A percentile compares a stretch with the other conserved stretches of the same genome.
Evolutionary conservation across 2,329 filamentous ascomycete species (phyloP).

Genomic region (Paraphaeosphaeria minitans): DNA sequence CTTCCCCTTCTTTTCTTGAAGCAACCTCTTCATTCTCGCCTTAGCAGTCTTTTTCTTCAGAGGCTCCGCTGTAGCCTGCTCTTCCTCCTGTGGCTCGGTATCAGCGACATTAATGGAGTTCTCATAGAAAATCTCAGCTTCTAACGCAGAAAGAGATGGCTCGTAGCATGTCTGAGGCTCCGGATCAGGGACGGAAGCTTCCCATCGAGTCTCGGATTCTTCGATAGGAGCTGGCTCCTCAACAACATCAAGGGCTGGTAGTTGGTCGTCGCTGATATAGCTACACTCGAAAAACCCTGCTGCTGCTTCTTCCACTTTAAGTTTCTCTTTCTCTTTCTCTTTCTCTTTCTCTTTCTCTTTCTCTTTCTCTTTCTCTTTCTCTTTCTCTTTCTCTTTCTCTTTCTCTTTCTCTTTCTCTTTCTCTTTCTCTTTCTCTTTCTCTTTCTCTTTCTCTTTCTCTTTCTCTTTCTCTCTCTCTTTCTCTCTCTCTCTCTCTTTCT

Average conservation of each 20-base stretch:
- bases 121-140: slow-evolving; percentile 17
- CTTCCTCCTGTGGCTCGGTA: slow-evolving; percentile 21
- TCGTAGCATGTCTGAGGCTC: background rate
- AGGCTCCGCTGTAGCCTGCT: slow-evolving; percentile 30
- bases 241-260: background rate
- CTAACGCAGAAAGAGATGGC: background rate
- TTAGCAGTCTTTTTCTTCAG: slow-evolving; percentile 21
- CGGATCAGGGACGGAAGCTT: background rate
- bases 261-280: background rate
- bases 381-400: too few species aligned
- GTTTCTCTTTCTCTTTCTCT: background rate
- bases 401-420: background rate
- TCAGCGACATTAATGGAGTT: slow-evolving; percentile 40
- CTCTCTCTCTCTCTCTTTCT: background rate
- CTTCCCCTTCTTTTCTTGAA: slow-evolving; percentile 44
- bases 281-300: background rate
- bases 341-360: background rate
- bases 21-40: slow-evolving; percentile 32
- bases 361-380: too few species aligned
- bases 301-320: background rate
- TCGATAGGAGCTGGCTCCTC: background rate
- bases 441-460: background rate
- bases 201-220: background rate
- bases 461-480: background rate
- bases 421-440: background rate